Base-by-base conservation (phyloP, 192 early-diverging fungal species). In the Gaertneriomyces sp. region DNA sequence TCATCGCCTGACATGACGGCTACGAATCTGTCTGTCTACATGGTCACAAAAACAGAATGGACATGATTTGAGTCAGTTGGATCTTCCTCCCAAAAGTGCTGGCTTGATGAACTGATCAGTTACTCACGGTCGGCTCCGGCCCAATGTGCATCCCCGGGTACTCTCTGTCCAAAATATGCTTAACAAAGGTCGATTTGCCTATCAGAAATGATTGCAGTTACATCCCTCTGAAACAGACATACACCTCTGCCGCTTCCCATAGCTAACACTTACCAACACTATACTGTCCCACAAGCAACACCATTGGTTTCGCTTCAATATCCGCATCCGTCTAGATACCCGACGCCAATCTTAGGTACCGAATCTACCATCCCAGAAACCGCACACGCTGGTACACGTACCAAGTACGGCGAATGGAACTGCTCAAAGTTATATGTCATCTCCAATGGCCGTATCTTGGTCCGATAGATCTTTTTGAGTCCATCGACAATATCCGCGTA, bases 271-370 rank as follows among this genome's bases (percentile, higher is more conserved):
- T 33, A 33, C 54, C 54, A 25, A 56, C 54, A 0, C 90, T 93
- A 71, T 95, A 95, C 73, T 93, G 92, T 5, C 93, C 93, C 64
- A 95, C 73, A 16, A 95, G 74, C 12, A 95, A 73, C 4, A 93
- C 86, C 78, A 93, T 93, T 4, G 93, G 93, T 70, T 92, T 91
- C 11, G 92, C 89, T 59, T 82, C 85, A 54, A 94, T 89, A 63
- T 94, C 91, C 50, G 85, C 82, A 69, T 90, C 81, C 7, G 91
- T 41, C 12, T 49, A 12, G 16, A 17, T 49, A n/a, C 47, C 47
- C n/a, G n/a, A n/a, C n/a, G 2, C 14, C 14, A 49, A 49, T 17
- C 14, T n/a, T 12, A 49, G 47, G 2, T 0, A 49, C 12, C 47
- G 12, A 49, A 49, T 1, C 47, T 17, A 49, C 12, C 47, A 1